Evolutionary conservation across 805 yeast genomes (phyloP).

Genomic region (Ogataea siamensis): DNA sequence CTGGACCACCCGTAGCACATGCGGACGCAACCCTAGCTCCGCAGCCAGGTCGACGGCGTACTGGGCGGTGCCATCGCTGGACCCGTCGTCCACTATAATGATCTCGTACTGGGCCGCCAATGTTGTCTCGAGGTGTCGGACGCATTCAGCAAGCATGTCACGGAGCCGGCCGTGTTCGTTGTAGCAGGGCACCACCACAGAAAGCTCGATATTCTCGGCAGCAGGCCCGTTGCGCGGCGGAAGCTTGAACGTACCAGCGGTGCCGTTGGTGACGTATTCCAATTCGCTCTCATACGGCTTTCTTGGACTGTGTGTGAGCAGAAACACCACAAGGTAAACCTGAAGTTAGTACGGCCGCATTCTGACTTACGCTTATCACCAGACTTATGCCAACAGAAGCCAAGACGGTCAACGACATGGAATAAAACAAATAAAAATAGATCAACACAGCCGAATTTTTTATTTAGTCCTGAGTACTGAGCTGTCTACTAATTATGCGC

Average conservation of each 20-base stretch:
- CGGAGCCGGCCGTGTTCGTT: slow-evolving; percentile 78
- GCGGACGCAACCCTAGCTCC: slow-evolving; percentile 47
- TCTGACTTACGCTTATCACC: slow-evolving; percentile 5
- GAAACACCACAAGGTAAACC: slow-evolving; percentile 41
- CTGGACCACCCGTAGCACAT: slow-evolving; percentile 65
- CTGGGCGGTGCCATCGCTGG: slow-evolving; percentile 73
- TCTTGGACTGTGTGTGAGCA: slow-evolving; percentile 66
- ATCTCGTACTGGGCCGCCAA: slow-evolving; percentile 59
- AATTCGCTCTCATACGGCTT: slow-evolving; percentile 51
- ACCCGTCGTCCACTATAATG: slow-evolving; percentile 88
- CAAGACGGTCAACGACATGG: slow-evolving; percentile 4
- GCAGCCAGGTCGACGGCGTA: slow-evolving; percentile 68
- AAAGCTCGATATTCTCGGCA: slow-evolving; percentile 48
- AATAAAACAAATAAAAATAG: slow-evolving; percentile 2
- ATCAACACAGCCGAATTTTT: slow-evolving; percentile 2
- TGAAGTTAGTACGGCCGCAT: slow-evolving; percentile 11
- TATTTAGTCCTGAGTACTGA: slow-evolving; percentile 27
- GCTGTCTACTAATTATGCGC: slow-evolving; percentile 33
- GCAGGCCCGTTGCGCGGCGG: slow-evolving; percentile 35
- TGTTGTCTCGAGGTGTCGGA: slow-evolving; percentile 45
- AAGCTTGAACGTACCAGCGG: slow-evolving; percentile 30
- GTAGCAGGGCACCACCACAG: slow-evolving; percentile 90
- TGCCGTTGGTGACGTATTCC: slow-evolving; percentile 49
- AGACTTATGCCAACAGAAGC: background rate
- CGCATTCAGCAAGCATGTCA: slow-evolving; percentile 68